These are phyloP conservation scores for Fusarium sororula DNA, from an alignment of 2,329 filamentous ascomycete genomes.

Conservation along the genomic window DNA sequence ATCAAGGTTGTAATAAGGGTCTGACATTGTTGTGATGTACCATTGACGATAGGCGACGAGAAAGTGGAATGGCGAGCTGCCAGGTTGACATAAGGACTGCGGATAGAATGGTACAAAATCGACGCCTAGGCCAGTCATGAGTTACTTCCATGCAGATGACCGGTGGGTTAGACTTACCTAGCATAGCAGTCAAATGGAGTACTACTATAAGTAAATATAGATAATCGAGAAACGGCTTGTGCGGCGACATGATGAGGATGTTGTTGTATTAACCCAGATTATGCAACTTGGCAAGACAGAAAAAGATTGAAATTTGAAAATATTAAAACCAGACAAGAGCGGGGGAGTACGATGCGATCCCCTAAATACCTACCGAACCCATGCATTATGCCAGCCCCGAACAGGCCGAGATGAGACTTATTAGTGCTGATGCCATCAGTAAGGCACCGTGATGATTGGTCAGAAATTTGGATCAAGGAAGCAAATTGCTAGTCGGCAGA, in stretches of 20 bases:
- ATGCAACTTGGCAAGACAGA: no score
- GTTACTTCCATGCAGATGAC: not conserved
- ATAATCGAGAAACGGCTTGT: not conserved
- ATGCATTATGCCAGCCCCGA: not conserved
- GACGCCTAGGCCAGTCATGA: not conserved
- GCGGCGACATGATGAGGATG: not conserved
- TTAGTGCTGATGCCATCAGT: not conserved
- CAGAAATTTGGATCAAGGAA: not conserved
- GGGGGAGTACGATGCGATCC: no score
- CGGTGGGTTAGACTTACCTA: not conserved
- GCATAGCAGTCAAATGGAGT: not conserved
- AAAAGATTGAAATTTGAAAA: no score
- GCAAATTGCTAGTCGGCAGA: not conserved
- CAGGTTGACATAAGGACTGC: not conserved
- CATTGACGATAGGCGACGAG: not conserved
- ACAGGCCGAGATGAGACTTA: not conserved
- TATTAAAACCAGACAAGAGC: no score
- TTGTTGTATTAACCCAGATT: no score
- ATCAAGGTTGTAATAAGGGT: not conserved
- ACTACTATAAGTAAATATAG: not conserved
- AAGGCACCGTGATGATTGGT: not conserved
- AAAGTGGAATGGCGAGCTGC: not conserved
- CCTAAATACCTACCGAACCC: not conserved
- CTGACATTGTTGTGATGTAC: not conserved
- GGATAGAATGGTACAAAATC: not conserved